phyloP scores from a whole-genome alignment of 345 rosid genomes.

The Erysimum cheiranthoides region DNA sequence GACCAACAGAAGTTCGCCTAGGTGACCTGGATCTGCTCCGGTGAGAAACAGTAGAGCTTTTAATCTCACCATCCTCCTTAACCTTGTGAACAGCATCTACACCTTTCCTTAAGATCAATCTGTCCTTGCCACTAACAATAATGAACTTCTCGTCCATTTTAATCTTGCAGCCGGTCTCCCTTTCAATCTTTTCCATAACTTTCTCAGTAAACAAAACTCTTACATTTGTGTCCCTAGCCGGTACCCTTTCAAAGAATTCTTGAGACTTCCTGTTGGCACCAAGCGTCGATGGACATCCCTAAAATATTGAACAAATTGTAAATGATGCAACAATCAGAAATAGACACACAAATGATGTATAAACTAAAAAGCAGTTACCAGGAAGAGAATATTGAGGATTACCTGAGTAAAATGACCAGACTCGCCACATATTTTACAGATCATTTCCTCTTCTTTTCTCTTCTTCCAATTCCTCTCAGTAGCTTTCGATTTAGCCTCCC shows the following conservation, averaged over 20 bases:
- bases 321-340: slow-evolving; percentile 6
- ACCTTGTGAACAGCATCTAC: slow-evolving; percentile 94
- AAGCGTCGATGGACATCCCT: slow-evolving; percentile 99
- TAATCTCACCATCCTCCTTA: slow-evolving; percentile 73
- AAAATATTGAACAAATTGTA: not conserved
- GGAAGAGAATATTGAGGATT: not conserved
- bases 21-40: slow-evolving; percentile 91
- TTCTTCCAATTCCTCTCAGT: slow-evolving; percentile 99
- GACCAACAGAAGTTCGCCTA: slow-evolving; percentile 65
- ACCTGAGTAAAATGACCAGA: slow-evolving; percentile 99
- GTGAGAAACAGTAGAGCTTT: slow-evolving; percentile 67
- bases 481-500: slow-evolving; percentile 99
- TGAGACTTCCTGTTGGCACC: slow-evolving; percentile 94
- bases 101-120: slow-evolving; percentile 87
- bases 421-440: slow-evolving; percentile 95
- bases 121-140: slow-evolving; percentile 94
- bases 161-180: slow-evolving; percentile 86
- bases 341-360: not conserved
- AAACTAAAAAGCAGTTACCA: not conserved
- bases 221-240: slow-evolving; percentile 83
- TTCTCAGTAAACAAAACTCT: slow-evolving; percentile 81
- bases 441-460: slow-evolving; percentile 98
- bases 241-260: slow-evolving; percentile 91
- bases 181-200: slow-evolving; percentile 78
- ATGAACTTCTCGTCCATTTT: slow-evolving; percentile 94